These are phyloP conservation scores for Rhodotorula toruloides DNA, from an alignment of 768 basidiomycete genomes.

Conservation along the genomic window DNA sequence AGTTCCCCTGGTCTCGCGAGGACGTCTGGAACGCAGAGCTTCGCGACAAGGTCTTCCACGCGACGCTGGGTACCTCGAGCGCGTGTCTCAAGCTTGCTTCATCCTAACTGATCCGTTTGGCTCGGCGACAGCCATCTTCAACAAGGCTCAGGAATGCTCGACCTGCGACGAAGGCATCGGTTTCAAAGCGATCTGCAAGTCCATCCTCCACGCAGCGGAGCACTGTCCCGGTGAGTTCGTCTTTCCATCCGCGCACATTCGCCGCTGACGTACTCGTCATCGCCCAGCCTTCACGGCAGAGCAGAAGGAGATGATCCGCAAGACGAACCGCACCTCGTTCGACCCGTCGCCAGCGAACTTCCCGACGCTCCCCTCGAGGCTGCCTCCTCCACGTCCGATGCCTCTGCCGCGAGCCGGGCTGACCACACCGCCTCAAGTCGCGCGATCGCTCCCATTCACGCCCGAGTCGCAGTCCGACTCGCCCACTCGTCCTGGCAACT, in stretches of 20 bases:
- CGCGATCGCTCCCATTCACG: background rate
- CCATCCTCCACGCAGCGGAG: background rate
- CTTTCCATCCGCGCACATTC: background rate
- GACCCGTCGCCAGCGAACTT: background rate
- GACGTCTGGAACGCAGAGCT: conserved; percentile 10
- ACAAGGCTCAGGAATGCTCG: no score
- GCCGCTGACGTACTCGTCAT: background rate
- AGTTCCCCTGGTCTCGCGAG: conserved; percentile 25
- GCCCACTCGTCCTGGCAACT: no score
- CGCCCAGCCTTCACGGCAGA: conserved; percentile 10
- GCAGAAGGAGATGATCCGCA: background rate
- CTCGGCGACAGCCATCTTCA: no score
- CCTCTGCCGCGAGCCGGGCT: background rate
- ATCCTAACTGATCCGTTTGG: no score
- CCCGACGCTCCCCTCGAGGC: background rate
- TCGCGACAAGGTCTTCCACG: conserved; percentile 6
- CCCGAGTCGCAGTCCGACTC: conserved; percentile 1
- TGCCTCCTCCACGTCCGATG: background rate
- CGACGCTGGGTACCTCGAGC: background rate
- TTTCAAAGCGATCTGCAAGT: no score
- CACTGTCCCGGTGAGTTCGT: background rate
- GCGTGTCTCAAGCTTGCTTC: no score
- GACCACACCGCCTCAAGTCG: background rate
- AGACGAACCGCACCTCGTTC: background rate
- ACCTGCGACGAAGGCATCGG: no score